phyloP scores from a whole-genome alignment of 2,329 filamentous ascomycete genomes.

The Rhinocladiella mackenziei region DNA sequence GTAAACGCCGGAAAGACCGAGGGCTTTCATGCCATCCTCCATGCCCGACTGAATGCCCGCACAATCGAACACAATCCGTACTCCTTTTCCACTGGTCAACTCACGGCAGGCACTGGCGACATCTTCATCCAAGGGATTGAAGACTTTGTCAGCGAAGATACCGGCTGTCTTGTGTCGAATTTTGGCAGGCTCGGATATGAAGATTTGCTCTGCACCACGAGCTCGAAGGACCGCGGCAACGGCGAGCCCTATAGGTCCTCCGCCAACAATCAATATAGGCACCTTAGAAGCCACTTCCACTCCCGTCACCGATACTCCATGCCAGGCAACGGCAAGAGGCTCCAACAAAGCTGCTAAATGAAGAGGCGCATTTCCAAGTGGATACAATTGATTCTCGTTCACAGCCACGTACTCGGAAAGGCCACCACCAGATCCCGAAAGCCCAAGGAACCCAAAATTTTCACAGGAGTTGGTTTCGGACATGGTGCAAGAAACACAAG shows the following conservation, averaged over 20 bases:
- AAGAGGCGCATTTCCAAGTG: conserved; percentile 17
- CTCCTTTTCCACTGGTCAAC: conserved; percentile 32
- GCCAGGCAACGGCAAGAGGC: conserved; percentile 20
- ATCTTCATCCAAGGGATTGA: conserved; percentile 19
- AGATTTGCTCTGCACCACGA: conserved; percentile 11
- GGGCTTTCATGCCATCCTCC: conserved; percentile 33
- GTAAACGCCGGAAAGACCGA: conserved; percentile 32
- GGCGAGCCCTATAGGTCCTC: conserved; percentile 20
- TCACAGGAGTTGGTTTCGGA: conserved; percentile 16
- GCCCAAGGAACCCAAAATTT: conserved; percentile 15
- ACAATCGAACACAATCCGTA: conserved; percentile 37
- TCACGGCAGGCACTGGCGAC: conserved; percentile 32
- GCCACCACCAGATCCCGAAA: conserved; percentile 34
- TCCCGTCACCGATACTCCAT: conserved; percentile 9
- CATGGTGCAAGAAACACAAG: conserved; percentile 24
- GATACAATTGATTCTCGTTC: conserved; percentile 9
- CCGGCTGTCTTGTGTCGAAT: conserved; percentile 12
- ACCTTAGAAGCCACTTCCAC: no score
- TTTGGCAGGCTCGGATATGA: conserved; percentile 19
- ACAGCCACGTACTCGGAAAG: conserved; percentile 19
- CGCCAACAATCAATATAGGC: conserved; percentile 22
- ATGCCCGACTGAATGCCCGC: conserved; percentile 34
- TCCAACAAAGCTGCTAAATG: conserved; percentile 20
- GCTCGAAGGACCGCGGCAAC: conserved; percentile 17
- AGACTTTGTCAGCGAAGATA: conserved; percentile 11